A percentile compares a stretch with the other conserved stretches of the same genome.
These are phyloP conservation scores for Cyanodermella asteris DNA, from an alignment of 2,329 filamentous ascomycete species.

Conservation along the genomic window DNA sequence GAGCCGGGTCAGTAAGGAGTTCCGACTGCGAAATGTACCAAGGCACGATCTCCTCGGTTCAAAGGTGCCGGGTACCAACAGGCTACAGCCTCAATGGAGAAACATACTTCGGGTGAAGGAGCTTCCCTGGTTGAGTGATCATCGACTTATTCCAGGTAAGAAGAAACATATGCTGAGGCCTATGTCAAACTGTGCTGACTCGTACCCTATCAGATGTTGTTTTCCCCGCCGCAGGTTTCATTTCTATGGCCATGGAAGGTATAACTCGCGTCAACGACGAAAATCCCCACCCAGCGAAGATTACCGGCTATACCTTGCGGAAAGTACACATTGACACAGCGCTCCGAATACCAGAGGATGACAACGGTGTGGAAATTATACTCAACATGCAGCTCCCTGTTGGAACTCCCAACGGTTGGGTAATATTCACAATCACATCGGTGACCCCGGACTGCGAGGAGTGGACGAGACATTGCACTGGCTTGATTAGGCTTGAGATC, in stretches of 20 bases:
- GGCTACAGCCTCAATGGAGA: not conserved
- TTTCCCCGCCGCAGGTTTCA: conserved; percentile 26
- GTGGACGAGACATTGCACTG: too few species aligned
- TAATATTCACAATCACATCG: too few species aligned
- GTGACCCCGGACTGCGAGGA: too few species aligned
- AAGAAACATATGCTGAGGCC: too few species aligned
- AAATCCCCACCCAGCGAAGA: not conserved
- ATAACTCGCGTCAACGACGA: not conserved
- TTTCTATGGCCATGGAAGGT: conserved; percentile 24
- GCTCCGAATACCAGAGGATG: conserved; percentile 2
- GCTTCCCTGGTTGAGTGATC: conserved; percentile 20
- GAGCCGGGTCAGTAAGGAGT: conserved; percentile 4
- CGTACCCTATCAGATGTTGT: conserved; percentile 15
- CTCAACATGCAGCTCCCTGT: not conserved
- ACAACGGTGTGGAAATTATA: conserved; percentile 1
- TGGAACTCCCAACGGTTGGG: not conserved
- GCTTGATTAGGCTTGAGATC: too few species aligned
- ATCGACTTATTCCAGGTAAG: conserved; percentile 7
- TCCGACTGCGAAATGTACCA: conserved; percentile 2
- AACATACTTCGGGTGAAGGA: conserved; percentile 16
- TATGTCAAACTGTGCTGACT: too few species aligned
- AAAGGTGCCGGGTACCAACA: conserved; percentile 1
- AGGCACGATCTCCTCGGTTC: conserved; percentile 4
- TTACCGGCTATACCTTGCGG: conserved; percentile 1
- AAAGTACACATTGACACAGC: conserved; percentile 2